These are phyloP conservation scores for Eustoma russellianum DNA, from an alignment of 257 asterid species.

Conservation along the genomic window DNA sequence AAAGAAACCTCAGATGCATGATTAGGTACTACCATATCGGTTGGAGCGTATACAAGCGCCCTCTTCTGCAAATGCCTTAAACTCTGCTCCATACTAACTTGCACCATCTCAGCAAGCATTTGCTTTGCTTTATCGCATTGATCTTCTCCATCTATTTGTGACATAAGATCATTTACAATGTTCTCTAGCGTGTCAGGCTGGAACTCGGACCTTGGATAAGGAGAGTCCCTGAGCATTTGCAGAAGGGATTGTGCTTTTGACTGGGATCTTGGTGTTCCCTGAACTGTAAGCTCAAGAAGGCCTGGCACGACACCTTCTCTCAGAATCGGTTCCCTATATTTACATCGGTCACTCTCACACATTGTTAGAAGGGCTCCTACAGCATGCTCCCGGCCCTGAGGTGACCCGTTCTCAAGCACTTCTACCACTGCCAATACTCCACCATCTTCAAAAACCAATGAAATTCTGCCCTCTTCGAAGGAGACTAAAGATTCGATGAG, in stretches of 20 bases:
- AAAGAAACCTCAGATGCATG: conserved; percentile 50
- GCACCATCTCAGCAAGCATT: conserved; percentile 96
- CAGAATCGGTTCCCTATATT: conserved; percentile 74
- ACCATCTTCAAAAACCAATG: conserved; percentile 64
- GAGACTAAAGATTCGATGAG: conserved; percentile 53
- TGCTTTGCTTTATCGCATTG: conserved; percentile 56
- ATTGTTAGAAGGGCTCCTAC: conserved; percentile 73
- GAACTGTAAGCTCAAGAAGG: conserved; percentile 89
- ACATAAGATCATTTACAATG: conserved; percentile 60
- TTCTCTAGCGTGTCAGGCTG: conserved; percentile 68
- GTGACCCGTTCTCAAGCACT: conserved; percentile 69
- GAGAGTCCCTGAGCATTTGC: conserved; percentile 63
- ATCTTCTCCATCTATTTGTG: conserved; percentile 71
- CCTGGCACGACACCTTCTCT: conserved; percentile 95
- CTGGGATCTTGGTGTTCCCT: conserved; percentile 67
- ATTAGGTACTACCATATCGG: conserved; percentile 42
- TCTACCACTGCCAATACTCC: conserved; percentile 90
- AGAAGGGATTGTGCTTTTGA: conserved; percentile 64
- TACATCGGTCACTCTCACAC: conserved; percentile 68
- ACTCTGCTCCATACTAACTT: conserved; percentile 97
- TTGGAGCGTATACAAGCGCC: conserved; percentile 60
- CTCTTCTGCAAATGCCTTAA: conserved; percentile 69
- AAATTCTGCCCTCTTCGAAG: conserved; percentile 69
- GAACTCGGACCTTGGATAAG: conserved; percentile 72
- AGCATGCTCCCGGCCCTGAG: conserved; percentile 78